These are phyloP conservation scores for Coniferiporia weirii DNA, from an alignment of 1,284 basidiomycete species.

Conservation along the genomic window DNA sequence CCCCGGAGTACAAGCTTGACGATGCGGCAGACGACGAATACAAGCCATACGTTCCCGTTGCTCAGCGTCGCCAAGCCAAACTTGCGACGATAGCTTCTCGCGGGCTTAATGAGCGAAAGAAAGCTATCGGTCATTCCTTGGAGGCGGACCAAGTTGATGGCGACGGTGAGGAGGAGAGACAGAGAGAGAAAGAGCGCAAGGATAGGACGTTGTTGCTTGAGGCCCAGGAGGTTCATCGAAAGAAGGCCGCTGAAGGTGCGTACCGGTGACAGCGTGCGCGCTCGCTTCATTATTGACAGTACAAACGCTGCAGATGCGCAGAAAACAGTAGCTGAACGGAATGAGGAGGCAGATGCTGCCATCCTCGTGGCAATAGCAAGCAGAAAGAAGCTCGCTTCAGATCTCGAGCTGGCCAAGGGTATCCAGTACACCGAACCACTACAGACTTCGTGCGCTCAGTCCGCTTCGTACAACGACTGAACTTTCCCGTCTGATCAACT, in stretches of 20 bases:
- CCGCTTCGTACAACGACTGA: neutral
- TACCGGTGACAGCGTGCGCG: conserved; percentile 12
- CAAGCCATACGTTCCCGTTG: conserved; percentile 84
- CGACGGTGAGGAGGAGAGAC: conserved; percentile 70
- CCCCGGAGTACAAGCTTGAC: conserved; percentile 60
- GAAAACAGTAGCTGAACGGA: conserved; percentile 80
- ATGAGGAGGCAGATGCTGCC: conserved; percentile 84
- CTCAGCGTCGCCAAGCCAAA: conserved; percentile 78
- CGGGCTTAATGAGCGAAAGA: conserved; percentile 49
- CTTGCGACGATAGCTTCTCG: conserved; percentile 68
- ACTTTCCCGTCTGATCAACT: neutral
- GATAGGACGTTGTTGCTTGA: conserved; percentile 84
- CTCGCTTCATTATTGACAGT: conserved; percentile 2
- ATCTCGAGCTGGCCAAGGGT: conserved; percentile 89
- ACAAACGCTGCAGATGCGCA: conserved; percentile 57
- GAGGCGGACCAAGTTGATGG: conserved; percentile 67
- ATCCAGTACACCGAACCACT: conserved; percentile 87
- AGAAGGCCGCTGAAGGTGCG: conserved; percentile 76
- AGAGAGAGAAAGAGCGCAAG: conserved; percentile 68
- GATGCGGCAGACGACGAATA: conserved; percentile 61
- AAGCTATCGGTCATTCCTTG: conserved; percentile 37
- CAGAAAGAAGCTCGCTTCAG: conserved; percentile 85
- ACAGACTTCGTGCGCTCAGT: conserved; percentile 61
- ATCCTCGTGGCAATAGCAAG: conserved; percentile 91
- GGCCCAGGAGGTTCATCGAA: conserved; percentile 87